Conservation (phyloP, 2,329 filamentous ascomycete genomes). For the Fusarium nurragi region DNA sequence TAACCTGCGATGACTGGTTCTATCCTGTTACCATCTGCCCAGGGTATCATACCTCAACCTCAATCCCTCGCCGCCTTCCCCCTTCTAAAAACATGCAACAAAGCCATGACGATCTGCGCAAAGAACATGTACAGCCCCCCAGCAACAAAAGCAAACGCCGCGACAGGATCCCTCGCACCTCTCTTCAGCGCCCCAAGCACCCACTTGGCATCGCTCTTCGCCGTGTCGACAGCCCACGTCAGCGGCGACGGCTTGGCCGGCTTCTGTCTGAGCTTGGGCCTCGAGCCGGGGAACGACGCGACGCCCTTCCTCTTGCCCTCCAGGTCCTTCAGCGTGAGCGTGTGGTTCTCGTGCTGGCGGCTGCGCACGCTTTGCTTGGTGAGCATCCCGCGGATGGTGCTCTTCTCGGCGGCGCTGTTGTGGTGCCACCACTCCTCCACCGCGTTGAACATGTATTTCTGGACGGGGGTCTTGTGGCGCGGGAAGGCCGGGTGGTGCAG, state of each 20-base stretch:
- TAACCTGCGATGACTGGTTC: background rate
- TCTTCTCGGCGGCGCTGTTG: slow-evolving; percentile 35
- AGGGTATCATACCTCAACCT: background rate
- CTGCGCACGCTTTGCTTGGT: slow-evolving; percentile 42
- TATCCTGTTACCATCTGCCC: background rate
- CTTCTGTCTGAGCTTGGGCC: slow-evolving; percentile 35
- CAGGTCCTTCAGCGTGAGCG: slow-evolving; percentile 40
- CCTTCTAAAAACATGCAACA: slow-evolving; percentile 13
- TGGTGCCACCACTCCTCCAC: slow-evolving; percentile 80
- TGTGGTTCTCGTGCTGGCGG: slow-evolving; percentile 45
- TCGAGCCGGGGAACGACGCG: slow-evolving; percentile 42
- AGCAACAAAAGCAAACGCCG: slow-evolving; percentile 13
- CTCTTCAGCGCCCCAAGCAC: slow-evolving; percentile 26
- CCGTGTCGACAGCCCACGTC: slow-evolving; percentile 34
- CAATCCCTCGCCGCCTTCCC: background rate
- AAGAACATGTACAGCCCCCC: slow-evolving; percentile 24
- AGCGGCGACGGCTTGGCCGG: slow-evolving; percentile 37
- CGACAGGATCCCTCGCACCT: slow-evolving; percentile 29
- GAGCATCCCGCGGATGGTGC: slow-evolving; percentile 37
- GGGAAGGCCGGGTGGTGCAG: slow-evolving; percentile 89
- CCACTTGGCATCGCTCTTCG: slow-evolving; percentile 34
- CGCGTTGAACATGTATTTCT: slow-evolving; percentile 82
- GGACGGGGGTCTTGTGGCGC: slow-evolving; percentile 72
- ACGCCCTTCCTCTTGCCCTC: slow-evolving; percentile 40
- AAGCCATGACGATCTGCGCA: slow-evolving; percentile 6